Base-by-base conservation (phyloP, 352 stramenopile genomes). In the Globisporangium nunn region DNA sequence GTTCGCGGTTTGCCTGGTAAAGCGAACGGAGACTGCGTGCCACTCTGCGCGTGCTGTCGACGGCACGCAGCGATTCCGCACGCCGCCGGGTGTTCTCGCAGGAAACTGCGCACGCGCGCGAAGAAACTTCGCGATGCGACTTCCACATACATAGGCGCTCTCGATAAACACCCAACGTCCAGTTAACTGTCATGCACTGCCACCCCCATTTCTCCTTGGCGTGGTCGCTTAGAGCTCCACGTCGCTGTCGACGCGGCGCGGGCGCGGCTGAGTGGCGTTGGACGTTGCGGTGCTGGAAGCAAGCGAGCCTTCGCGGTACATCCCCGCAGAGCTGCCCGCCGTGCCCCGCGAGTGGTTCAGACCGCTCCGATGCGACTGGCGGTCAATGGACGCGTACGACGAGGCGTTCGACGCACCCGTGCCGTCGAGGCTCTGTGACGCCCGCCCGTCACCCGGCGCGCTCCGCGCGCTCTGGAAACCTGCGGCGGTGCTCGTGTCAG, bases 211-310 rank as follows among this genome's bases (percentile, higher is more conserved):
- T 5, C 2, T 35, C 23, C 14, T 10, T 41, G 23, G 23, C 23
- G 23, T 2, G 35, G 35, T 43, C 11, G 11, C 14, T 37, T 74
- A 88, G 12, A 88, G 65, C 54, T 88, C 78, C 37, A 88, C 63
- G 40, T 88, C 78, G 56, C 75, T 88, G 56, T 85, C 78, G 10
- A 85, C 63, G 12, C 74, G 72, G 44, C 72, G 70, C 43, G 52
- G 61, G 14, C 65, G 72, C 8, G 52, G 33, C 11, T 47, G 28
- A 14, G 54, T 40, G 17, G 54, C 52, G 41, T 35, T 29, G 33
- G 44, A 31, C 43, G 35, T 17, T 17, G 41, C 54, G 10, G 33
- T 41, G 33, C 66, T 69, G 28, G 58, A 45, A 35, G 40, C 46
- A 62, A 46, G 43, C 39, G 63, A 73, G 57, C 57, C 56, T 48